These are phyloP conservation scores for Russula ochroleuca DNA, from an alignment of 768 basidiomycete genomes.

Conservation along the genomic window DNA sequence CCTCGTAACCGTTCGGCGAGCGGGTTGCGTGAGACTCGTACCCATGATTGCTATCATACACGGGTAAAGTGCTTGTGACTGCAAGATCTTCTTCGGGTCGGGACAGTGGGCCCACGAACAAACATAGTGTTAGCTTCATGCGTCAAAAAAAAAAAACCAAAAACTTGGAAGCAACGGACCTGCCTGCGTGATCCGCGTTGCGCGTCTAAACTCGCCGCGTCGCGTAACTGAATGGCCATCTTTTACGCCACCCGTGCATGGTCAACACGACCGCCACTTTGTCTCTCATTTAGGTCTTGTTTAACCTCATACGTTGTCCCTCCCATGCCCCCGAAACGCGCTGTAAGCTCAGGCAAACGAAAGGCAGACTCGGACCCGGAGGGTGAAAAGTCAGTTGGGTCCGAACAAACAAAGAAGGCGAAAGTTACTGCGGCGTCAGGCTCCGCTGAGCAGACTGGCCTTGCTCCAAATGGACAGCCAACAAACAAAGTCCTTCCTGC, in stretches of 20 bases:
- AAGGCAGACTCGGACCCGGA: conserved; percentile 15
- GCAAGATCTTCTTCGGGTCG: background rate
- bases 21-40: no score
- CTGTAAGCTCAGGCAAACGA: conserved; percentile 20
- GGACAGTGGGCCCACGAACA: background rate
- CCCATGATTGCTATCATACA: no score
- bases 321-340: conserved; percentile 18
- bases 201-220: conserved; percentile 2
- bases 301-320: background rate
- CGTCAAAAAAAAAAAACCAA: no score
- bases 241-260: background rate
- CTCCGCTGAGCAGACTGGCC: conserved; percentile 9
- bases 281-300: background rate
- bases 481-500: conserved; percentile 72
- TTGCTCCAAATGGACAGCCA: conserved; percentile 50
- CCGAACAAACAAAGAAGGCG: conserved; percentile 19
- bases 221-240: conserved; percentile 8
- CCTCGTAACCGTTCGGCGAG: background rate
- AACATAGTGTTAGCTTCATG: no score
- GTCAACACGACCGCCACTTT: background rate
- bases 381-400: conserved; percentile 2
- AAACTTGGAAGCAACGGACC: no score
- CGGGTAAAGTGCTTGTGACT: no score
- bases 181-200: no score
- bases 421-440: conserved; percentile 9